Evolutionary conservation across 805 yeast genomes (phyloP).

Genomic region (Suhomyces canberraensis): DNA sequence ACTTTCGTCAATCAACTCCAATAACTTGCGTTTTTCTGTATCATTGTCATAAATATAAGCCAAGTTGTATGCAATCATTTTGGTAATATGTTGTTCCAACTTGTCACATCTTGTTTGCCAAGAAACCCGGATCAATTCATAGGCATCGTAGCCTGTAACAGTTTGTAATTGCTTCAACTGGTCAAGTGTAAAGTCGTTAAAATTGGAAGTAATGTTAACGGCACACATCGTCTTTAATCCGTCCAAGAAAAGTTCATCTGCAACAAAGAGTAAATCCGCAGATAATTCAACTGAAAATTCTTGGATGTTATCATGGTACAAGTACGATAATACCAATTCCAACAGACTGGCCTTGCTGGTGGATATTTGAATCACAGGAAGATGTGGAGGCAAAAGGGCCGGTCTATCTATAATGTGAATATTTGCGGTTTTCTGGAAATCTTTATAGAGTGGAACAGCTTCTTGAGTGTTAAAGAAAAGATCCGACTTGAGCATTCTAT

Average conservation of each 20-base stretch:
- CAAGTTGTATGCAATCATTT: conserved; percentile 52
- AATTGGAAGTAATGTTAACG: conserved; percentile 37
- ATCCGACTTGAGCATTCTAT: conserved; percentile 55
- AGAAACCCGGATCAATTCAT: conserved; percentile 57
- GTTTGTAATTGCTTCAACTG: conserved; percentile 19
- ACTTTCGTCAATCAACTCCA: conserved; percentile 33
- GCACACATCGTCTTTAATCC: conserved; percentile 65
- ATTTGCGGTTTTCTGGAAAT: conserved; percentile 10
- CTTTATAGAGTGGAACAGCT: conserved; percentile 14
- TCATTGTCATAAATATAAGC: conserved; percentile 27
- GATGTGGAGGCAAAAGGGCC: conserved; percentile 6
- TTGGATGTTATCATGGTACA: conserved; percentile 57
- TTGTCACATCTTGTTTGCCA: conserved; percentile 68
- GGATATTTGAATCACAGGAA: conserved; percentile 31
- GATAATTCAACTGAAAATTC: conserved; percentile 49
- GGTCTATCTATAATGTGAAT: conserved; percentile 17
- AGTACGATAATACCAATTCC: conserved; percentile 49
- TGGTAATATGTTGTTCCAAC: conserved; percentile 61
- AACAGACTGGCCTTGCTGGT: conserved; percentile 22
- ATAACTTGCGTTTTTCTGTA: conserved; percentile 24
- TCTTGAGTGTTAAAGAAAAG: conserved; percentile 17
- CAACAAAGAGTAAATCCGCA: conserved; percentile 54
- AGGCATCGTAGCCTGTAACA: conserved; percentile 38
- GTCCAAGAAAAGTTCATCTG: conserved; percentile 61
- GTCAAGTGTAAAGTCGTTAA: conserved; percentile 15